Conservation (phyloP, 2,329 filamentous ascomycete genomes). For the Phaeosphaeria sp. region DNA sequence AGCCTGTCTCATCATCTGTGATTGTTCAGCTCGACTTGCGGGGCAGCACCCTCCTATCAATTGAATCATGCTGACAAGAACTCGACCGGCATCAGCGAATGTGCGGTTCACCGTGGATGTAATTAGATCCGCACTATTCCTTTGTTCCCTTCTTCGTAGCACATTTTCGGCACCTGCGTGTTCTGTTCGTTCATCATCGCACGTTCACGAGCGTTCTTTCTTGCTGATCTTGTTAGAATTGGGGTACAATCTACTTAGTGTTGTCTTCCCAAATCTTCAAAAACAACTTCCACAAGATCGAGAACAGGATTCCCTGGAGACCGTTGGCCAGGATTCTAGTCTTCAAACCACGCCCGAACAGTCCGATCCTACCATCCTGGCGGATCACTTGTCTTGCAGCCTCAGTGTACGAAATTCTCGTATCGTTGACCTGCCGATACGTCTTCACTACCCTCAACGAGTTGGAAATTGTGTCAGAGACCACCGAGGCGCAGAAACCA, state of each 20-base stretch:
- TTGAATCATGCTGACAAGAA: too few species aligned
- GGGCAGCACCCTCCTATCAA: too few species aligned
- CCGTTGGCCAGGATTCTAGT: constrained; percentile 40
- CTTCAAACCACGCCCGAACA: constrained; percentile 37
- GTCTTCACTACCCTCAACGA: constrained; percentile 38
- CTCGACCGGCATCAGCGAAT: too few species aligned
- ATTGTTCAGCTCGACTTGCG: too few species aligned
- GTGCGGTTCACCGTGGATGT: too few species aligned
- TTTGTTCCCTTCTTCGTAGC: too few species aligned
- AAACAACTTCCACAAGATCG: constrained; percentile 39
- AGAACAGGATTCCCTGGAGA: constrained; percentile 38
- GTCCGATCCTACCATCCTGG: constrained; percentile 29
- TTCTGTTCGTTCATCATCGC: too few species aligned
- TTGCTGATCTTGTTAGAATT: too few species aligned
- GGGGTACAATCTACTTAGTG: neutral
- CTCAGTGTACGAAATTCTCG: constrained; percentile 32
- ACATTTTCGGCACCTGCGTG: too few species aligned
- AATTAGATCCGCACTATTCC: too few species aligned
- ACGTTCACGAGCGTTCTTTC: too few species aligned
- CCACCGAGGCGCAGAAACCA: constrained; percentile 38
- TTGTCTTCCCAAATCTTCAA: constrained; percentile 33
- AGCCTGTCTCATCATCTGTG: too few species aligned
- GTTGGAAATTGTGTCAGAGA: constrained; percentile 37
- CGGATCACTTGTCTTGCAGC: constrained; percentile 32
- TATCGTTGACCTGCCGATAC: constrained; percentile 39